phyloP scores from a whole-genome alignment of 257 asterid genomes.

The Buddleja alternifolia region DNA sequence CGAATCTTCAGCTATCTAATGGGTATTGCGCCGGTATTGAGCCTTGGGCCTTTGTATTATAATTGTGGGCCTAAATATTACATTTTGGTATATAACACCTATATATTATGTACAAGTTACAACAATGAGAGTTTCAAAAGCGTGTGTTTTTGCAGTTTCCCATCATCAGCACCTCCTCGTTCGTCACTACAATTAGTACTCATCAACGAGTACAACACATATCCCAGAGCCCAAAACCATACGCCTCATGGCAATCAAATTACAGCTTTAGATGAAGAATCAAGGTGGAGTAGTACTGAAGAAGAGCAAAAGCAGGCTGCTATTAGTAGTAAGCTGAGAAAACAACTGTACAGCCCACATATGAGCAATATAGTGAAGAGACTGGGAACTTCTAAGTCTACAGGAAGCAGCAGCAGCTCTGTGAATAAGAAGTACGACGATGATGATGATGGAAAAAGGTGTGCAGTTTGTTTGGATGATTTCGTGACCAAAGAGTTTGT shows the following conservation, averaged over 20 bases:
- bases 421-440: conserved; percentile 32
- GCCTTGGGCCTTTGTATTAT: too few species aligned
- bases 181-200: conserved; percentile 30
- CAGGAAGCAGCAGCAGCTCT: background rate
- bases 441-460: conserved; percentile 62
- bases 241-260: background rate
- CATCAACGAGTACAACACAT: conserved; percentile 31
- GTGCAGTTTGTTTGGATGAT: conserved; percentile 87
- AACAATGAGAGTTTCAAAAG: too few species aligned
- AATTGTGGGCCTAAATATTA: too few species aligned
- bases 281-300: conserved; percentile 50
- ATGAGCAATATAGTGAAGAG: conserved; percentile 52
- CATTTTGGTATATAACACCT: too few species aligned
- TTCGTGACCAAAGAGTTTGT: conserved; percentile 65
- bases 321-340: conserved; percentile 58
- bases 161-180: conserved; percentile 26
- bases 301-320: conserved; percentile 62
- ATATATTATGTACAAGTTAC: too few species aligned
- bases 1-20: too few species aligned
- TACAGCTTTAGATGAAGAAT: conserved; percentile 34
- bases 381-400: conserved; percentile 35
- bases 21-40: too few species aligned
- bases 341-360: conserved; percentile 73
- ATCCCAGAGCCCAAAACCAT: conserved; percentile 9
- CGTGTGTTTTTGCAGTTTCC: conserved; percentile 46